Conservation (phyloP, 139 green algal genomes). For the Haematococcus lacustris region DNA sequence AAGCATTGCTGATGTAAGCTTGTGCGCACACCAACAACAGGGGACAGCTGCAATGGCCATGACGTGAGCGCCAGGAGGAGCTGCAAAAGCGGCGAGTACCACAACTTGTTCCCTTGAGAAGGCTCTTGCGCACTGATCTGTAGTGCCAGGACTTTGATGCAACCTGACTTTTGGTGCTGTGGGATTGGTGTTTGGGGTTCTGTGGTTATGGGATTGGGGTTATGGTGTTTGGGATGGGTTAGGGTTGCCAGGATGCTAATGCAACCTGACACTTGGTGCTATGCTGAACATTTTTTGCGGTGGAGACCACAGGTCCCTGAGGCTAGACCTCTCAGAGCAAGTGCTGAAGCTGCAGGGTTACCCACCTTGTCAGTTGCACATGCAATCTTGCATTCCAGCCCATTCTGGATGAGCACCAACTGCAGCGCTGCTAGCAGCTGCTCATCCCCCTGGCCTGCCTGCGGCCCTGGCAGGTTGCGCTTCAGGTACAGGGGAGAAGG, state of each 20-base stretch:
- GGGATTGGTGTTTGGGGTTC: too few species aligned
- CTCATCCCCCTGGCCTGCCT: background rate
- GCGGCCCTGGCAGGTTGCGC: slow-evolving; percentile 4
- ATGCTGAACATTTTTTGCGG: background rate
- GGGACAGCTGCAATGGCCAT: too few species aligned
- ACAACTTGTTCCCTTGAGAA: too few species aligned
- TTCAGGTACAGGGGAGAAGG: slow-evolving; percentile 23
- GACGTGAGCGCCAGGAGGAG: too few species aligned
- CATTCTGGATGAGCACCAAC: slow-evolving; percentile 58
- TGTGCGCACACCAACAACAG: background rate
- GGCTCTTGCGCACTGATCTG: too few species aligned
- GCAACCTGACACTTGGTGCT: background rate
- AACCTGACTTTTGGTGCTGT: too few species aligned
- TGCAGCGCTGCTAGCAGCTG: slow-evolving; percentile 25
- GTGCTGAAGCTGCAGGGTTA: background rate
- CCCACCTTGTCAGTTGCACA: slow-evolving; percentile 57
- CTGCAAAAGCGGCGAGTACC: too few species aligned
- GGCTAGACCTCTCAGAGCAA: background rate
- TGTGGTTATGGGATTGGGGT: too few species aligned
- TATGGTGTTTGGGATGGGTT: background rate
- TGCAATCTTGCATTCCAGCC: slow-evolving; percentile 92
- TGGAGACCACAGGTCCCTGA: background rate
- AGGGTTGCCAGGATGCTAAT: background rate
- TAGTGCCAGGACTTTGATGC: too few species aligned
- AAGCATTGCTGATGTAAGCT: background rate